These are phyloP conservation scores for Leccinum pellstonianum DNA, from an alignment of 768 basidiomycete species.

Conservation along the genomic window DNA sequence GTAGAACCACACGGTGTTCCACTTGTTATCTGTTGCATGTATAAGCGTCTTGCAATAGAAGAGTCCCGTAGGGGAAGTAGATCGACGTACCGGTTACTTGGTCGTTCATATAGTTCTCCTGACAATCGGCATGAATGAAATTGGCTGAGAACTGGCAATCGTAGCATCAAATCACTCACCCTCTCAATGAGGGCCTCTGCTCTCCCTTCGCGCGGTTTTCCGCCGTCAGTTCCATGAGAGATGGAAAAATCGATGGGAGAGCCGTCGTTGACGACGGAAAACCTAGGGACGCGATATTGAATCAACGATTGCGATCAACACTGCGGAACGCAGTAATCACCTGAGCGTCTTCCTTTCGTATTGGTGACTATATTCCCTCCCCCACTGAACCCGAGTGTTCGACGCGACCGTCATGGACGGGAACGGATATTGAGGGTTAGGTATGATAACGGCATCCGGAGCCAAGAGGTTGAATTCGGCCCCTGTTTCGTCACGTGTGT, in stretches of 20 bases:
- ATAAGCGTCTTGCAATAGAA: background rate
- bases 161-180: background rate
- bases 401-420: slow-evolving; percentile 1
- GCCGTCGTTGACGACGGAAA: slow-evolving; percentile 9
- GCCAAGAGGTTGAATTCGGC: slow-evolving; percentile 14
- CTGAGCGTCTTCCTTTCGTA: slow-evolving; percentile 6
- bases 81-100: slow-evolving; percentile 1
- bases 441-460: slow-evolving; percentile 1
- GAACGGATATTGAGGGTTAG: background rate
- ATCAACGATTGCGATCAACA: background rate
- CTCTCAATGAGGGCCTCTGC: background rate
- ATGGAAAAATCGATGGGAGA: slow-evolving; percentile 8
- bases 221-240: slow-evolving; percentile 3
- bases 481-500: background rate
- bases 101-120: slow-evolving; percentile 1
- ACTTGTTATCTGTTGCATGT: slow-evolving; percentile 5
- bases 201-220: background rate
- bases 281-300: background rate
- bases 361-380: slow-evolving; percentile 5
- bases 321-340: background rate
- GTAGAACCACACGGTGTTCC: slow-evolving; percentile 13
- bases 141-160: background rate
- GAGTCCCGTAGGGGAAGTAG: background rate
- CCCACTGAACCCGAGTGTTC: slow-evolving; percentile 15
- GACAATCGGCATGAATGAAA: background rate